A percentile compares a stretch with the other conserved stretches of the same genome.
phyloP scores from a whole-genome alignment of 306 rosid genomes.

The Gynostemma pentaphyllum region DNA sequence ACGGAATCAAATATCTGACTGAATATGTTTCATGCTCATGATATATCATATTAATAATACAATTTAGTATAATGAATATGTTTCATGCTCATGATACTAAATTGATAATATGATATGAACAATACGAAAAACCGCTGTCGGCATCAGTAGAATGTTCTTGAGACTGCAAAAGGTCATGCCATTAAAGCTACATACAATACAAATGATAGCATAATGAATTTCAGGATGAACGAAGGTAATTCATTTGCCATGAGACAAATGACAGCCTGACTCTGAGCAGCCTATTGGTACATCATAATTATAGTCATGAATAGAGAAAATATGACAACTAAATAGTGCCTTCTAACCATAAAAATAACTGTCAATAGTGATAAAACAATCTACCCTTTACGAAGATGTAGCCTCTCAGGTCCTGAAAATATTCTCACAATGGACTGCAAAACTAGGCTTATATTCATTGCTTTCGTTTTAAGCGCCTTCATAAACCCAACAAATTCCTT shows the following conservation, averaged over 20 bases:
- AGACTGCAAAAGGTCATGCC: background rate
- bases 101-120: background rate
- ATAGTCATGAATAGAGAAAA: background rate
- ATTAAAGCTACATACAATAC: background rate
- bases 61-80: background rate
- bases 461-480: conserved; percentile 85
- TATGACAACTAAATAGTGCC: background rate
- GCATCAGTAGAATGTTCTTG: background rate
- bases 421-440: conserved; percentile 56
- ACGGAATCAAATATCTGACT: background rate
- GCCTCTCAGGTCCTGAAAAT: conserved; percentile 74
- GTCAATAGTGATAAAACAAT: background rate
- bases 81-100: background rate
- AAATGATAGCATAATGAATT: background rate
- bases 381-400: conserved; percentile 57
- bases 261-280: background rate
- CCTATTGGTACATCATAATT: background rate
- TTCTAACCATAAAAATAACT: background rate
- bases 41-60: background rate
- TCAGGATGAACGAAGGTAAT: background rate
- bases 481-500: conserved; percentile 60
- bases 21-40: background rate
- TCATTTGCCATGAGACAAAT: background rate
- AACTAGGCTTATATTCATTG: conserved; percentile 64
- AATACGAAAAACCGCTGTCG: background rate